A percentile compares a stretch with the other conserved stretches of the same genome.
These are phyloP conservation scores for Quercus berberidifolia DNA, from an alignment of 306 rosid species.

Conservation along the genomic window DNA sequence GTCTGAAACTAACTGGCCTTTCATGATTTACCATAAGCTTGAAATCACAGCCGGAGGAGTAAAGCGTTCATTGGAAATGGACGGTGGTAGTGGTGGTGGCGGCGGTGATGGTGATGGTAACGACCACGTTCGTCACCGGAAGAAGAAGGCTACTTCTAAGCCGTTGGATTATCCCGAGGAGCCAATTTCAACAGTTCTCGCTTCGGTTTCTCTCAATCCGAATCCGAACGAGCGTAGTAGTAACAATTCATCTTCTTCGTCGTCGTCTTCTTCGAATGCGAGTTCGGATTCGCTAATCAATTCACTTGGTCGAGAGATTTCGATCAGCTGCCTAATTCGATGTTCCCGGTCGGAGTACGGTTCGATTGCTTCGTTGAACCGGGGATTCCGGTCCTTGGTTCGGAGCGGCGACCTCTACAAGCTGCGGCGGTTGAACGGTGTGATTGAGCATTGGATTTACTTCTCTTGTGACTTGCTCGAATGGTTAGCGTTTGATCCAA, in stretches of 20 bases:
- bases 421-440: constrained; percentile 64
- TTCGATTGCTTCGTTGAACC: constrained; percentile 59
- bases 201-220: constrained; percentile 13
- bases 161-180: constrained; percentile 31
- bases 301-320: constrained; percentile 72
- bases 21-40: constrained; percentile 43
- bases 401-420: constrained; percentile 71
- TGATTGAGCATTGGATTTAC: constrained; percentile 88
- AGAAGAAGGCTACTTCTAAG: constrained; percentile 16
- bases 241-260: constrained; percentile 19
- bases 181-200: too few relatives aligned
- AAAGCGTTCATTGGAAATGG: constrained; percentile 52
- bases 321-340: constrained; percentile 64
- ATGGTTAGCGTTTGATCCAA: constrained; percentile 94
- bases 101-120: too few relatives aligned
- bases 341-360: constrained; percentile 90
- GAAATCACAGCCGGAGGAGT: constrained; percentile 37
- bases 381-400: constrained; percentile 59
- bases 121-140: too few relatives aligned
- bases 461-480: constrained; percentile 76
- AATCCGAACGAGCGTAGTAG: neutral
- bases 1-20: constrained; percentile 61
- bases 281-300: constrained; percentile 25
- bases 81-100: neutral
- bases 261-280: neutral